Evolutionary conservation across 2,329 filamentous ascomycete species (phyloP).

Genomic region (Aspergillus ibericus): DNA sequence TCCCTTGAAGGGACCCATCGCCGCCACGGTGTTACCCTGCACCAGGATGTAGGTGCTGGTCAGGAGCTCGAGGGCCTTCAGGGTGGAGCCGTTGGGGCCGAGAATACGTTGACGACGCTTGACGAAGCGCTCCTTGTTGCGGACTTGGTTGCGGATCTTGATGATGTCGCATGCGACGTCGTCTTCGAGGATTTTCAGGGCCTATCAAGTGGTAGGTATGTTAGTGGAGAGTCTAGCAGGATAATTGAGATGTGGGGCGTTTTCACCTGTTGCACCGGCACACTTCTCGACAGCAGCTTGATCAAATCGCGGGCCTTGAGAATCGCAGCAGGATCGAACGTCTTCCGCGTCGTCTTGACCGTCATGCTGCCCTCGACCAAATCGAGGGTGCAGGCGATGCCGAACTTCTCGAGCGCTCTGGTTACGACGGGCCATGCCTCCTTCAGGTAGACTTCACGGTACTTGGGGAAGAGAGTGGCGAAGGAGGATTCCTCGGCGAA

Average conservation of each 20-base stretch:
- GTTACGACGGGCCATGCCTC: slow-evolving; percentile 93
- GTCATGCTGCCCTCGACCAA: slow-evolving; percentile 95
- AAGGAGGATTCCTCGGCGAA: slow-evolving; percentile 95
- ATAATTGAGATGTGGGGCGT: neutral
- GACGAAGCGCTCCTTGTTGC: slow-evolving; percentile 93
- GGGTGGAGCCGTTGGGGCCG: slow-evolving; percentile 84
- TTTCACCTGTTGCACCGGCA: slow-evolving; percentile 74
- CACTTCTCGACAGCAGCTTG: slow-evolving; percentile 85
- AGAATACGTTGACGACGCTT: slow-evolving; percentile 92
- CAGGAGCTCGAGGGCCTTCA: slow-evolving; percentile 90
- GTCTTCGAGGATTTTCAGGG: slow-evolving; percentile 91
- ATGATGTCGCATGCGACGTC: slow-evolving; percentile 91
- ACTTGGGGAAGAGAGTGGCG: slow-evolving; percentile 82
- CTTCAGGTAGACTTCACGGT: slow-evolving; percentile 89
- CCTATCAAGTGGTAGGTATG: slow-evolving; percentile 41
- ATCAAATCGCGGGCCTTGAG: slow-evolving; percentile 93
- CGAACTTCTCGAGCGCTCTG: slow-evolving; percentile 78
- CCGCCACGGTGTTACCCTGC: slow-evolving; percentile 91
- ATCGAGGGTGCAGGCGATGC: slow-evolving; percentile 89
- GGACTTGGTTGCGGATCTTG: slow-evolving; percentile 86
- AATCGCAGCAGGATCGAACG: slow-evolving; percentile 87
- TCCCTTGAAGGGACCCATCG: slow-evolving; percentile 90
- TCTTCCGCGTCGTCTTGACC: slow-evolving; percentile 90
- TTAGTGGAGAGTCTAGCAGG: neutral
- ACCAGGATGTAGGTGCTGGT: slow-evolving; percentile 92